Base-by-base conservation (phyloP, 805 yeast genomes). In the Starmerella stellata region DNA sequence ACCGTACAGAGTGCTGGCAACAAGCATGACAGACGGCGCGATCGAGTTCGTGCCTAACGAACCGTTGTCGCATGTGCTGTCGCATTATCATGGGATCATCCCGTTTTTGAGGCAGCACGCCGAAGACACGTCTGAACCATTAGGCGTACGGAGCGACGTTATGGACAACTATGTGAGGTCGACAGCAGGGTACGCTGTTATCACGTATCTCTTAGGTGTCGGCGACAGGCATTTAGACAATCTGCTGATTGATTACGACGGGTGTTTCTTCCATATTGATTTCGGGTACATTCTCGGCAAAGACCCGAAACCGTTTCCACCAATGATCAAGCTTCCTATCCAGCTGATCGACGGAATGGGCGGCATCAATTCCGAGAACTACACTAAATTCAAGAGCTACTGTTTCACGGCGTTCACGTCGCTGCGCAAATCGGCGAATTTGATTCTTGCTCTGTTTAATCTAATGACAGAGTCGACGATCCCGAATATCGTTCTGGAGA, bases 291-390 rank as follows among this genome's bases (percentile, higher is more conserved):
- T 90, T 36, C 62, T 90, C 39, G 99, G 99, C 0, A 75, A 85
- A 38, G 99, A 90, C 56, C 99, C 99, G 2, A 90, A 90, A 56
- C 96, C 96, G 13, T 90, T 90, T 60, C 96, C 99, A 13, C 99
- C 99, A 1, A 66, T 87, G 60, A 90, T 90, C 95, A 90, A 90
- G 53, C 62, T 90, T 29, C 98, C 98, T 0, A 90, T 90, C 31
- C 98, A 90, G 58, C 78, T 90, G 15, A 79, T 90, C 31, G 98
- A 90, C 47, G 96, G 95, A 0, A 90, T 90, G 82, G 99, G 99
- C 2, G 98, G 96, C 1, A 69, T 81, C 37, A 68, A 70, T 44
- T 82, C 87, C 37, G 78, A 77, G 32, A 85, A 87, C 55, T 90
- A 80, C 57, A 74, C 75, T 45, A 72, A 78, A 45, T 90, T 90